These are phyloP conservation scores for Stephania cephalantha DNA, from an alignment of 164 flowering plant species.

Conservation along the genomic window DNA sequence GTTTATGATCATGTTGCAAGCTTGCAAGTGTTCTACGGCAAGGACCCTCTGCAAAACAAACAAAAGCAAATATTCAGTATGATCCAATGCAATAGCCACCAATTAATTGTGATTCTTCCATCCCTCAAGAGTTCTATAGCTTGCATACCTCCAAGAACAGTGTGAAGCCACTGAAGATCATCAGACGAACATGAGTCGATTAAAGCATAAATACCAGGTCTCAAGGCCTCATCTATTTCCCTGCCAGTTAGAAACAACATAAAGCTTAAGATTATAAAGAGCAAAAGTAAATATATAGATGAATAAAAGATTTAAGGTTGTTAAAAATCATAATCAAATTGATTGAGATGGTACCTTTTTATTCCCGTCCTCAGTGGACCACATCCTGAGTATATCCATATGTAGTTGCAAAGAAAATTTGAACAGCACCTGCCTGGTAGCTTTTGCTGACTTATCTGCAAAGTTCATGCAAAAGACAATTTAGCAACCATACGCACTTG, in stretches of 20 bases:
- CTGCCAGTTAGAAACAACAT: conserved; percentile 29
- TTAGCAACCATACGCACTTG: neutral
- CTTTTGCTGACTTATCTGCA: conserved; percentile 80
- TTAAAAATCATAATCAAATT: neutral
- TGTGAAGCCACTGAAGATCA: conserved; percentile 83
- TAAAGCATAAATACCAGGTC: conserved; percentile 84
- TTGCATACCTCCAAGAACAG: conserved; percentile 66
- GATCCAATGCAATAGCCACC: conserved; percentile 1
- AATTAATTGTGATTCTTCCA: neutral
- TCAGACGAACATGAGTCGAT: conserved; percentile 70
- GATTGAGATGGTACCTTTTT: conserved; percentile 39
- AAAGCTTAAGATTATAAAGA: neutral
- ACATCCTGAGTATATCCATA: conserved; percentile 61
- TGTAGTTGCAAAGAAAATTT: conserved; percentile 65
- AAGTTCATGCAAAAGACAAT: conserved; percentile 3
- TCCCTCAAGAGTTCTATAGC: neutral
- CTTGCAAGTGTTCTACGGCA: conserved; percentile 69
- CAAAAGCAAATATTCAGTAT: conserved; percentile 12
- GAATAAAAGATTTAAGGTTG: neutral
- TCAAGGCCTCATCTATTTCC: conserved; percentile 84
- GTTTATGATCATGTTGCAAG: conserved; percentile 71
- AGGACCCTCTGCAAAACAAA: conserved; percentile 69
- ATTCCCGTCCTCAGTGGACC: conserved; percentile 71
- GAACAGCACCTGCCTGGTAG: conserved; percentile 42
- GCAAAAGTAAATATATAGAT: neutral